Base-by-base conservation (phyloP, 768 basidiomycete genomes). In the Rhodosporidiobolus odoratus region DNA sequence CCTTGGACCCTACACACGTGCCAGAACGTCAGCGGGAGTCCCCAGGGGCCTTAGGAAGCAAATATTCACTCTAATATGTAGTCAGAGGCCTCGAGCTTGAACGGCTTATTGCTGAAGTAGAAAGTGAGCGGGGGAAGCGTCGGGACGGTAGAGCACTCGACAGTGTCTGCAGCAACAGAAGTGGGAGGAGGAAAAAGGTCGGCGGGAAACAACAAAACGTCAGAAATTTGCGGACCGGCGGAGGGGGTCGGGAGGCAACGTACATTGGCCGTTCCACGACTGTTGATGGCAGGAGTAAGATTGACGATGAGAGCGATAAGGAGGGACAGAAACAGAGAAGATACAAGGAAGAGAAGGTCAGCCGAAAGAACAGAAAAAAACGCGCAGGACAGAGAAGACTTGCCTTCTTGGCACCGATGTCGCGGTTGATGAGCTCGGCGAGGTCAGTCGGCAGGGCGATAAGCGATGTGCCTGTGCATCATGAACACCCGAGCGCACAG, bases 341-440 rank as follows among this genome's bases (percentile, higher is more conserved):
- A 34, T 12, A 19, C 52, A 12, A 30, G 52, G 52, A 32, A 53
- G 52, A 23, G 43, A 50, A 56, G 27, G 37, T 27, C 16, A 45
- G 58, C 5, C 27, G 17, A 6, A 19, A 35, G 13, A 58, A 30
- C 38, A 17, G 27, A 23, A 9, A 25, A 17, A 4, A 19, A 7
- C n/a, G n/a, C n/a, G n/a, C n/a, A 1, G 19, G 30, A 23, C 10
- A 61, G 30, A 21, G 17, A 17, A 40, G 6, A 58, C 57, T 21
- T 88, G 86, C 57, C 78, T 88, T 91, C 82, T 85, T 89, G 21
- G 95, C 95, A 68, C 96, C 96, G 62, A 99, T 96, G 75, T 83
- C 83, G 80, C 89, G 83, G 81, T 99, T 98, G 77, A 99, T 83
- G 91, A 99, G 91, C 83, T 99, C 96, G 62, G 96, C 94, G 63